These are phyloP conservation scores for Basipetospora chlamydospora DNA, from an alignment of 2,329 filamentous ascomycete species.

Conservation along the genomic window DNA sequence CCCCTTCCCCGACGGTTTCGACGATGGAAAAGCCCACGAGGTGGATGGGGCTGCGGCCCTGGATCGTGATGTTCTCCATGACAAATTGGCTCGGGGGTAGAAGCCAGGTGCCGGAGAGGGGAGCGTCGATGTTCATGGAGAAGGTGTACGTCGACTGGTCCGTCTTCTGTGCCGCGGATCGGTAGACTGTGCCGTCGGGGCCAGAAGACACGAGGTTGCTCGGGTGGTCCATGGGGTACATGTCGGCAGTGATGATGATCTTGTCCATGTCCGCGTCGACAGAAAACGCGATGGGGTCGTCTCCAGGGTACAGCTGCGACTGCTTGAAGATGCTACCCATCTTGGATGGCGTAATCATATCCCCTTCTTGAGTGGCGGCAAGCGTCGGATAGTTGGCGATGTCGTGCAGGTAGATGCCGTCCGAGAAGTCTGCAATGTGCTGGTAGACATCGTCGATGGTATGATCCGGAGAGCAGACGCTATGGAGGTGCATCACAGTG, in stretches of 20 bases:
- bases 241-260: background rate
- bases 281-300: conserved; percentile 4
- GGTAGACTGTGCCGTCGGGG: background rate
- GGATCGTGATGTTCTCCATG: conserved; percentile 4
- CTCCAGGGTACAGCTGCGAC: background rate
- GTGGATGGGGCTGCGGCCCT: conserved; percentile 6
- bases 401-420: background rate
- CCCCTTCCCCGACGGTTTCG: conserved; percentile 6
- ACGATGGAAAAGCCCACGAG: conserved; percentile 8
- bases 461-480: background rate
- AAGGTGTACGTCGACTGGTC: background rate
- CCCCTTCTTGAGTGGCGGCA: background rate
- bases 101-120: background rate
- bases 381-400: background rate
- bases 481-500: background rate
- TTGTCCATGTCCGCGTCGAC: conserved; percentile 7
- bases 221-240: background rate
- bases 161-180: background rate
- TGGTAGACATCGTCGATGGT: background rate
- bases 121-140: background rate
- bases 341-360: background rate
- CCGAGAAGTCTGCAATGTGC: background rate
- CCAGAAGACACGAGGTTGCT: background rate
- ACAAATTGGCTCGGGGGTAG: conserved; percentile 6
- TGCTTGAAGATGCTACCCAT: background rate